A percentile compares a stretch with the other conserved stretches of the same genome.
Conservation (phyloP, 495 filamentous ascomycete genomes). For the Friedmanniomyces simplex region DNA sequence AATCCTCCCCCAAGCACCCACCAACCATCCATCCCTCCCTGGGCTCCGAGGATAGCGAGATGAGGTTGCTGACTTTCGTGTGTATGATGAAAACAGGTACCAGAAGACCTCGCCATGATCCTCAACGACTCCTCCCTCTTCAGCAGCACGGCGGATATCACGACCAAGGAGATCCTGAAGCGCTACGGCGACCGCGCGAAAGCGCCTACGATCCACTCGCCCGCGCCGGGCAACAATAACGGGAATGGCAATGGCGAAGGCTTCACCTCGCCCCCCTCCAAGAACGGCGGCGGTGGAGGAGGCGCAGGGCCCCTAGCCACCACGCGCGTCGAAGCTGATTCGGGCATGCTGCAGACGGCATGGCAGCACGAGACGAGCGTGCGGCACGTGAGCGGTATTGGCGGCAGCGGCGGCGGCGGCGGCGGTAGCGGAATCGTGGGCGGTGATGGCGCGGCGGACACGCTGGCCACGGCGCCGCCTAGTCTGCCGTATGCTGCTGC, state of each 20-base stretch:
- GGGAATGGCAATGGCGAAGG: neutral
- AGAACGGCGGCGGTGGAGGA: neutral
- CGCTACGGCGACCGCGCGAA: constrained; percentile 23
- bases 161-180: constrained; percentile 84
- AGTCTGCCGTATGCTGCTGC: constrained; percentile 16
- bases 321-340: constrained; percentile 18
- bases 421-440: neutral
- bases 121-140: constrained; percentile 75
- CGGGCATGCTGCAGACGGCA: constrained; percentile 12
- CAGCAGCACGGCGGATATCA: constrained; percentile 71
- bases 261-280: constrained; percentile 5
- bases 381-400: constrained; percentile 16
- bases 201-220: constrained; percentile 12
- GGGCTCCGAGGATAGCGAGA: too few species aligned
- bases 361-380: constrained; percentile 24
- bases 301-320: neutral
- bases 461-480: neutral
- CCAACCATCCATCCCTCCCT: too few species aligned
- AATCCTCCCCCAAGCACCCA: neutral
- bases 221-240: neutral
- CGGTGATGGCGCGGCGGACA: neutral
- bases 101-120: constrained; percentile 78
- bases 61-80: neutral
- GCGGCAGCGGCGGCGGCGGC: neutral
- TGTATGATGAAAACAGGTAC: too few species aligned